Evolutionary conservation across 176 grass and related monocot genomes (phyloP).

Genomic region (Poa annua): DNA sequence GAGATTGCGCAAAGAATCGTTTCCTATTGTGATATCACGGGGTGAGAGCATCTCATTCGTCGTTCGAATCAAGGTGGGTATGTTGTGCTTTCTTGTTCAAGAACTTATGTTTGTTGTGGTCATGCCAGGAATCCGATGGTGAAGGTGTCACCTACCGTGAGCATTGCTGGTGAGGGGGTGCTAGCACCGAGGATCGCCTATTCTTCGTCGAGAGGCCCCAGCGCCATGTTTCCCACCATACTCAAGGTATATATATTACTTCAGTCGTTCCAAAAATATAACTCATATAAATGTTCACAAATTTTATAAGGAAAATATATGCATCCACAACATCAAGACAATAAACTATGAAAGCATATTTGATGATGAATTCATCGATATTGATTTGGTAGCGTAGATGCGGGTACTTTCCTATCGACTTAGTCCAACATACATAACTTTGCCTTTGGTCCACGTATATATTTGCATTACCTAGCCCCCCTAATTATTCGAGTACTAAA

Average conservation of each 20-base stretch:
- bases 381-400: too few relatives aligned
- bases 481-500: not conserved
- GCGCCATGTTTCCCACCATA: not conserved
- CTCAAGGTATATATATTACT: constrained; percentile 11
- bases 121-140: not conserved
- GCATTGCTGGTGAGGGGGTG: not conserved
- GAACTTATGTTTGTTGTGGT: not conserved
- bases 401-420: not conserved
- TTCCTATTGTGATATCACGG: not conserved
- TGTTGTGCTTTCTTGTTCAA: not conserved
- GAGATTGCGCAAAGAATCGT: not conserved
- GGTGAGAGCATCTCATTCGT: not conserved
- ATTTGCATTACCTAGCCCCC: not conserved
- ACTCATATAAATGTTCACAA: too few relatives aligned
- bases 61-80: not conserved
- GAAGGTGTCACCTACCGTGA: constrained; percentile 5
- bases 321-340: too few relatives aligned
- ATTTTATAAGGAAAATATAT: too few relatives aligned
- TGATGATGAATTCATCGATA: not conserved
- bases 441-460: not conserved
- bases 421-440: not conserved
- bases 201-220: constrained; percentile 35
- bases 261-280: too few relatives aligned
- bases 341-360: too few relatives aligned
- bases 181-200: constrained; percentile 13